Evolutionary conservation across 345 rosid species (phyloP).

Genomic region (Euphorbia lathyris): DNA sequence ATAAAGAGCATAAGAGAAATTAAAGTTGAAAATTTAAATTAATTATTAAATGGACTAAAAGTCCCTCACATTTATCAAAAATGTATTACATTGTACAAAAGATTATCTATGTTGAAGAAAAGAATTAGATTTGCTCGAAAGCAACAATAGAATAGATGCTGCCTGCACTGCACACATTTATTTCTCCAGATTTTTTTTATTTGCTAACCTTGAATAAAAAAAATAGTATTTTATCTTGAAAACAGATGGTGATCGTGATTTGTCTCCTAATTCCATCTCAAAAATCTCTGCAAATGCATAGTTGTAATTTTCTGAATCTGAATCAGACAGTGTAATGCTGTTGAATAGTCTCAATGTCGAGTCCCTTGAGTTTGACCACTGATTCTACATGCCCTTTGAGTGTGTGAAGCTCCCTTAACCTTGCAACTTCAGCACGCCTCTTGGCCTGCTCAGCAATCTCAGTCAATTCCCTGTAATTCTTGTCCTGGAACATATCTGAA

Average conservation of each 20-base stretch:
- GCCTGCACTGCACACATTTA: neutral
- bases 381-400: conserved; percentile 93
- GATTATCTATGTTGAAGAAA: neutral
- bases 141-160: conserved; percentile 9
- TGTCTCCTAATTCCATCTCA: neutral
- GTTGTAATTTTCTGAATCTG: conserved; percentile 5
- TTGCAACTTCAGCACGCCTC: conserved; percentile 87
- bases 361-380: conserved; percentile 89
- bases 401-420: conserved; percentile 86
- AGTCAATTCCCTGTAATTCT: conserved; percentile 61
- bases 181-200: conserved; percentile 20
- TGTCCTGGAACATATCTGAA: conserved; percentile 50
- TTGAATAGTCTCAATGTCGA: conserved; percentile 82
- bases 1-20: no score
- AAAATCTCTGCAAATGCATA: neutral
- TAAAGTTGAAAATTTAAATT: neutral
- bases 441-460: conserved; percentile 92
- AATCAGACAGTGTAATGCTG: conserved; percentile 82
- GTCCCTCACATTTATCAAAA: neutral
- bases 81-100: neutral
- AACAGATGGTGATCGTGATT: neutral
- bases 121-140: conserved; percentile 5
- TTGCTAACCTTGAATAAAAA: conserved; percentile 13
- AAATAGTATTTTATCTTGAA: neutral
- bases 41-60: neutral